Evolutionary conservation across 116 monocot genomes (phyloP).

Genomic region (Phalaenopsis hybrid): DNA sequence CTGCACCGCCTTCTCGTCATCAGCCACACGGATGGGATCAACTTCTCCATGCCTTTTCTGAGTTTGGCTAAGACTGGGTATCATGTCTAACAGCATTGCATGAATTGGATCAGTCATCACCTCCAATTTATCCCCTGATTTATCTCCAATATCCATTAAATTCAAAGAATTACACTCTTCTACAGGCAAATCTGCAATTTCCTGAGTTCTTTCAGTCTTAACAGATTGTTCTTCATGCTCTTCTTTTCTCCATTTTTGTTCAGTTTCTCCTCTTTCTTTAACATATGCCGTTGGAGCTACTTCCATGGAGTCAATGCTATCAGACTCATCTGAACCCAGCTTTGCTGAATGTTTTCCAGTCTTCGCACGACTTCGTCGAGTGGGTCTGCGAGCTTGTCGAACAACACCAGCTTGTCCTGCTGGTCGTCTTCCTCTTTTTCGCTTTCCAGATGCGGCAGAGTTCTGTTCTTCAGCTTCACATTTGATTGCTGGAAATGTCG

Average conservation of each 20-base stretch:
- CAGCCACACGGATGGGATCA: background rate
- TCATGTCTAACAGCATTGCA: conserved; percentile 86
- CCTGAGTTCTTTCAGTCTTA: background rate
- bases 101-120: conserved; percentile 55
- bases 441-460: background rate
- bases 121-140: conserved; percentile 5
- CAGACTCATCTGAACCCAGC: conserved; percentile 39
- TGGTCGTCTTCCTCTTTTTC: conserved; percentile 49
- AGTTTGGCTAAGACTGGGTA: conserved; percentile 71
- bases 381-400: conserved; percentile 26
- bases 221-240: background rate
- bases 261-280: background rate
- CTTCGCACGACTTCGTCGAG: conserved; percentile 48
- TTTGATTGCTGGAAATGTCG: conserved; percentile 7
- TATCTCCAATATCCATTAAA: background rate
- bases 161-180: background rate
- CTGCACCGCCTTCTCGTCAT: conserved; percentile 15
- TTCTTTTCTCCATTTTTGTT: background rate
- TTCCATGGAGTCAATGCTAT: conserved; percentile 13
- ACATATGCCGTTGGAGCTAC: background rate
- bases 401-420: conserved; percentile 19
- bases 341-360: conserved; percentile 41
- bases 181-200: background rate
- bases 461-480: background rate
- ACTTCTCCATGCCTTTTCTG: conserved; percentile 24